phyloP scores from a whole-genome alignment of 1,284 basidiomycete genomes.

The Austropuccinia psidii region DNA sequence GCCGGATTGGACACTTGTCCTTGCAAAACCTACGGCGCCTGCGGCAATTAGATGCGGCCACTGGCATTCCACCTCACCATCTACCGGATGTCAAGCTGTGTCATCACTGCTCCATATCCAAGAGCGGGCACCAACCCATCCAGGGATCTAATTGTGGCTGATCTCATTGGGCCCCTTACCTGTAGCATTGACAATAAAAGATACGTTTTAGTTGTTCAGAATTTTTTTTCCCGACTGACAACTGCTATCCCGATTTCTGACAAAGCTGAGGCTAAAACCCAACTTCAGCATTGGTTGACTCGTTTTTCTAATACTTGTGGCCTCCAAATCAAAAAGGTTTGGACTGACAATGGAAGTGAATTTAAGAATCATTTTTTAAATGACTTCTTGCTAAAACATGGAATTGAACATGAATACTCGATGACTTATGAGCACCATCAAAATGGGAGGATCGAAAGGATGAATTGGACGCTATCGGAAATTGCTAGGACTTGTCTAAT shows the following conservation, averaged over 20 bases:
- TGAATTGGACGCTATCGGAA: neutral
- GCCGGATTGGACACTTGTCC: neutral
- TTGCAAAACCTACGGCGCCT: neutral
- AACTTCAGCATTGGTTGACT: neutral
- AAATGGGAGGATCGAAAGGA: slow-evolving; percentile 2
- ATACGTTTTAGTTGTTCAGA: neutral
- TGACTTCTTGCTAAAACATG: neutral
- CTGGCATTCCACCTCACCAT: no score
- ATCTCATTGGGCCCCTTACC: neutral
- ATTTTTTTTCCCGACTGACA: neutral
- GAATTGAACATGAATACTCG: neutral
- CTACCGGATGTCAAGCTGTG: neutral
- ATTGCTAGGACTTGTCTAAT: neutral
- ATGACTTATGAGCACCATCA: slow-evolving; percentile 5
- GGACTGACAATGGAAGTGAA: neutral
- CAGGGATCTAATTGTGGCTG: neutral
- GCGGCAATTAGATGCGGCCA: no score
- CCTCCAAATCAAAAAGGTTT: neutral
- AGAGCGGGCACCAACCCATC: neutral
- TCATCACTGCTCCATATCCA: neutral
- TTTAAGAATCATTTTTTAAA: neutral
- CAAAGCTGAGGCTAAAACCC: neutral
- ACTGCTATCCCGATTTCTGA: neutral
- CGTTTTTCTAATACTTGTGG: neutral
- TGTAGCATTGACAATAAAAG: neutral